Evolutionary conservation across 495 filamentous ascomycete genomes (phyloP).

Genomic region (Collariella sp.): DNA sequence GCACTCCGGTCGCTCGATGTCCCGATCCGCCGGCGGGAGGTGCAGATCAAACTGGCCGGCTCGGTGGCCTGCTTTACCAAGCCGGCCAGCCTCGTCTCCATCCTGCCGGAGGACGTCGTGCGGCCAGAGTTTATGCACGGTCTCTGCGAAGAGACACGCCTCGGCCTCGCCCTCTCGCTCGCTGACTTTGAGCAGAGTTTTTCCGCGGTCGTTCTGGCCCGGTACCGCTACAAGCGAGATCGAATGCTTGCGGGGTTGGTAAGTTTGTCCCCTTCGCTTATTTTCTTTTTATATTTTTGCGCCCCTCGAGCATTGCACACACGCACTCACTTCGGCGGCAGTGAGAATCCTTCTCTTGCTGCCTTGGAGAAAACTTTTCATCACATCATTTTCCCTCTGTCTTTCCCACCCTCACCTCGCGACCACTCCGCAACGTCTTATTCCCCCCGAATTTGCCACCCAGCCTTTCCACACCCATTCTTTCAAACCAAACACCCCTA

Average conservation of each 20-base stretch:
- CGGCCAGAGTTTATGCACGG: not conserved
- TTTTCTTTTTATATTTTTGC: not conserved
- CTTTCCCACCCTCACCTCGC: too few species aligned
- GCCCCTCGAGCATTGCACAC: not conserved
- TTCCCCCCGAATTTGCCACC: too few species aligned
- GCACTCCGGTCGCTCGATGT: not conserved
- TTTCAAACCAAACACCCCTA: too few species aligned
- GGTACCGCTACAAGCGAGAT: not conserved
- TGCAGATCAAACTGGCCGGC: not conserved
- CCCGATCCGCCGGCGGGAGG: not conserved
- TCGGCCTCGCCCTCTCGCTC: not conserved
- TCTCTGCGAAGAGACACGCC: not conserved
- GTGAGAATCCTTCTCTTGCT: too few species aligned
- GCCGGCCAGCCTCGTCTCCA: not conserved
- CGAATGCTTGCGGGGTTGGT: not conserved
- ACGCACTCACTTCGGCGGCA: too few species aligned
- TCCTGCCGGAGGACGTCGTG: not conserved
- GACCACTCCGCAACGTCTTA: too few species aligned
- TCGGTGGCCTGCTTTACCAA: not conserved
- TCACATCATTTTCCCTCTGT: too few species aligned
- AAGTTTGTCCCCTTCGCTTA: not conserved
- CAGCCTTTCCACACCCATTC: too few species aligned
- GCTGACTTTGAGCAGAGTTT: not conserved
- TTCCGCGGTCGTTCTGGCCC: not conserved
- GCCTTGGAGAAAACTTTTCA: too few species aligned